Evolutionary conservation across 108 stramenopile genomes (phyloP).

Genomic region (Bacterosira constricta): DNA sequence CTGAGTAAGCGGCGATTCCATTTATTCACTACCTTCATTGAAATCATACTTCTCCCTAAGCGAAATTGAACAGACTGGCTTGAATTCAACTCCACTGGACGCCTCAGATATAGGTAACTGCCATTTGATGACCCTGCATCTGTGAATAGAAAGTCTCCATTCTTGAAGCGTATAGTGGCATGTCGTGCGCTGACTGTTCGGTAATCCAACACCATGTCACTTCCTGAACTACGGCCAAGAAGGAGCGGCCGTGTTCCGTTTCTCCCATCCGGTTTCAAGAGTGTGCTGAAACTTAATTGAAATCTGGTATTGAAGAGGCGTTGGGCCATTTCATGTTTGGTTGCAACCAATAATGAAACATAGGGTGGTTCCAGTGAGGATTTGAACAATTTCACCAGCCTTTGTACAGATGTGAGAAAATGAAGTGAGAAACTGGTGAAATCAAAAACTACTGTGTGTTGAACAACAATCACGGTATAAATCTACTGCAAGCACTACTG

Average conservation of each 20-base stretch:
- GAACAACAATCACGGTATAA: no score
- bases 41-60: slow-evolving; percentile 85
- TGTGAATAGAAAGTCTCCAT: slow-evolving; percentile 90
- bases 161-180: slow-evolving; percentile 87
- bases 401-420: no score
- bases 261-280: slow-evolving; percentile 89
- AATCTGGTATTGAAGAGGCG: slow-evolving; percentile 96
- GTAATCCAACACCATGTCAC: slow-evolving; percentile 97
- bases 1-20: slow-evolving; percentile 82
- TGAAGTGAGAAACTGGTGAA: no score
- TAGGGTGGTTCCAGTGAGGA: slow-evolving; percentile 94
- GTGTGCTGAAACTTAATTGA: slow-evolving; percentile 92
- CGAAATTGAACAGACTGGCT: slow-evolving; percentile 85
- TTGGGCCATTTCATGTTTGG: slow-evolving; percentile 95
- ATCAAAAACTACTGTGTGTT: no score
- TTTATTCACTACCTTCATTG: slow-evolving; percentile 90
- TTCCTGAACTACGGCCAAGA: slow-evolving; percentile 93
- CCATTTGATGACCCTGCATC: slow-evolving; percentile 92
- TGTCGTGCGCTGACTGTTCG: slow-evolving; percentile 91
- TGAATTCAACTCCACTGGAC: slow-evolving; percentile 83
- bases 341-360: slow-evolving; percentile 94
- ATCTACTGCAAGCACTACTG: no score
- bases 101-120: slow-evolving; percentile 82
- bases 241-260: slow-evolving; percentile 88
- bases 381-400: slow-evolving; percentile 91